Conservation (phyloP, 805 yeast genomes). For the Millerozyma miso region DNA sequence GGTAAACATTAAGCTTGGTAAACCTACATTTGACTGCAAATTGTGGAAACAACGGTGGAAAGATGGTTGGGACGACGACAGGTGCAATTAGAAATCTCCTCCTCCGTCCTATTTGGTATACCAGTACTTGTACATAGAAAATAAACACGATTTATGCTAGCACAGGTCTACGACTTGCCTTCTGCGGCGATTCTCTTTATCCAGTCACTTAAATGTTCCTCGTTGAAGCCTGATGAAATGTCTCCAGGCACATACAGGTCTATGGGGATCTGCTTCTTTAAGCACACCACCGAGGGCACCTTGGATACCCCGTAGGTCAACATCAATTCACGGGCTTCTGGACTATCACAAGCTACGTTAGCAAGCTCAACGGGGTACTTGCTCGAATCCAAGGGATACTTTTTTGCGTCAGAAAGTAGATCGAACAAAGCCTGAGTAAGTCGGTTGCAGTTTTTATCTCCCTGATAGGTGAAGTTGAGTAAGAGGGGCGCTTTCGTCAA, state of each 20-base stretch:
- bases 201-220: slow-evolving; percentile 29
- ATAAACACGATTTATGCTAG: not conserved
- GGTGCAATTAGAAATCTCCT: slow-evolving; percentile 25
- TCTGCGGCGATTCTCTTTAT: slow-evolving; percentile 8
- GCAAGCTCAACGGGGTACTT: slow-evolving; percentile 51
- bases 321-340: slow-evolving; percentile 56
- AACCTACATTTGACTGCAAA: slow-evolving; percentile 79
- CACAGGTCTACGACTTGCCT: not conserved
- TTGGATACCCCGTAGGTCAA: slow-evolving; percentile 50
- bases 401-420: slow-evolving; percentile 17
- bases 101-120: not conserved
- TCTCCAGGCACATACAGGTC: slow-evolving; percentile 22
- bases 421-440: slow-evolving; percentile 56
- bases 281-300: slow-evolving; percentile 65
- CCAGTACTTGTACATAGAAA: slow-evolving; percentile 2
- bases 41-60: slow-evolving; percentile 94
- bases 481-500: slow-evolving; percentile 58
- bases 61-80: slow-evolving; percentile 73
- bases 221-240: slow-evolving; percentile 12
- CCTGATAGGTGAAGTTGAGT: slow-evolving; percentile 67
- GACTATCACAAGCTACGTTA: slow-evolving; percentile 67
- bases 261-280: slow-evolving; percentile 59
- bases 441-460: slow-evolving; percentile 58
- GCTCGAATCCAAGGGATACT: slow-evolving; percentile 38
- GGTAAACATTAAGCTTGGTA: slow-evolving; percentile 84